phyloP scores from a whole-genome alignment of 164 flowering plant genomes.

The Stephania yunnanensis region DNA sequence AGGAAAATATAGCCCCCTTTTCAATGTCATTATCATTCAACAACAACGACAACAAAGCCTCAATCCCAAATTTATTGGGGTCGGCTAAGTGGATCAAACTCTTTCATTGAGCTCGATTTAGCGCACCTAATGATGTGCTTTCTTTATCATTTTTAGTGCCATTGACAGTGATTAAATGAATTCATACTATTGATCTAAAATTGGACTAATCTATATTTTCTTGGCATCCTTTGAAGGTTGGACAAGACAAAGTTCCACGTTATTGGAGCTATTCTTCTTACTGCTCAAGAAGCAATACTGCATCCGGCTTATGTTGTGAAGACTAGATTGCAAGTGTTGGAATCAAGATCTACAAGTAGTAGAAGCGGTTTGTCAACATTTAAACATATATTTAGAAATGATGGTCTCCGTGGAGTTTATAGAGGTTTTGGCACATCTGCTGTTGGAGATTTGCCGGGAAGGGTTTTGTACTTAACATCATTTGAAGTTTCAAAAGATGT shows the following conservation, averaged over 20 bases:
- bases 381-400: slow-evolving; percentile 38
- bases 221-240: slow-evolving; percentile 37
- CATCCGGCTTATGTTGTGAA: slow-evolving; percentile 77
- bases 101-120: too few species aligned
- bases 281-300: slow-evolving; percentile 48
- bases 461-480: slow-evolving; percentile 59
- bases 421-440: slow-evolving; percentile 82
- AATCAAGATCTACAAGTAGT: slow-evolving; percentile 33
- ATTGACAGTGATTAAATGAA: background rate
- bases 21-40: too few species aligned
- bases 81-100: too few species aligned
- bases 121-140: background rate
- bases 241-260: slow-evolving; percentile 82
- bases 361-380: slow-evolving; percentile 49
- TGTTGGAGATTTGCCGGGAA: slow-evolving; percentile 70
- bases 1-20: background rate
- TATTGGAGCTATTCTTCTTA: slow-evolving; percentile 70
- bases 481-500: slow-evolving; percentile 68
- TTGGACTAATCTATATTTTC: background rate
- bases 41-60: too few species aligned
- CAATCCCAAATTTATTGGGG: too few species aligned
- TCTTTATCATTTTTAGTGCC: background rate
- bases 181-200: background rate
- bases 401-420: slow-evolving; percentile 66
- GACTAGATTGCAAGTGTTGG: slow-evolving; percentile 78